A percentile compares a stretch with the other conserved stretches of the same genome.
Conservation (phyloP, 208 protist genomes). For the Wallacemonas collosoma region DNA sequence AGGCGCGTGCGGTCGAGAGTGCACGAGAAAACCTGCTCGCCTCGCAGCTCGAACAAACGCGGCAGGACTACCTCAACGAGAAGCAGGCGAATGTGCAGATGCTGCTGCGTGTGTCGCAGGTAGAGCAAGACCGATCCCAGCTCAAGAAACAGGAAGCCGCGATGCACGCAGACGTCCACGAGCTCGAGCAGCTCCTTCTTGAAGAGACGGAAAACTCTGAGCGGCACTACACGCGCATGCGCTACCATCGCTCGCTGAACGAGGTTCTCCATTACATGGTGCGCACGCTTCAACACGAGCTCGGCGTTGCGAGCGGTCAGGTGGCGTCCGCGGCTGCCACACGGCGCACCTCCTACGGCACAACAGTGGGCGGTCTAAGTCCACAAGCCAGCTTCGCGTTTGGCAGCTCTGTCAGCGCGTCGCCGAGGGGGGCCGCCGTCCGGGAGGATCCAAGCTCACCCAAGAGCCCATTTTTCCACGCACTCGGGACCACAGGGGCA, state of each 20-base stretch:
- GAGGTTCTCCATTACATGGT: conserved; percentile 39
- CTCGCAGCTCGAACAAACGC: conserved; percentile 47
- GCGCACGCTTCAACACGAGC: conserved; percentile 3
- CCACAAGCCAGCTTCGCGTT: neutral
- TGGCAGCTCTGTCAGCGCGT: neutral
- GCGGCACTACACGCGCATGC: conserved; percentile 69
- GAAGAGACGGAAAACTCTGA: conserved; percentile 78
- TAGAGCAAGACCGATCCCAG: conserved; percentile 51
- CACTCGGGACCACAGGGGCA: neutral
- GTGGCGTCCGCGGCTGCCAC: neutral
- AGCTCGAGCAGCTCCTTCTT: conserved; percentile 73
- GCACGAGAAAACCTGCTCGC: conserved; percentile 31
- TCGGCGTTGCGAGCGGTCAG: neutral
- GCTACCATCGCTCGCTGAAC: conserved; percentile 42
- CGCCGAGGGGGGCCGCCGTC: neutral
- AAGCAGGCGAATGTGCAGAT: conserved; percentile 79
- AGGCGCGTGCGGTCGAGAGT: conserved; percentile 28
- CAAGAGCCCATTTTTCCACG: neutral
- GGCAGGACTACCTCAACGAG: conserved; percentile 64
- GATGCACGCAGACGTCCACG: conserved; percentile 41
- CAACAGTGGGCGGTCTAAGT: conserved; percentile 6
- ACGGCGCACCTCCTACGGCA: neutral
- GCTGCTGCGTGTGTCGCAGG: conserved; percentile 54
- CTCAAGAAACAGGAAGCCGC: conserved; percentile 31
- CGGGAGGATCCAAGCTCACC: neutral